These are phyloP conservation scores for Epichloe hybrida DNA, from an alignment of 2,329 filamentous ascomycete genomes.

Conservation along the genomic window DNA sequence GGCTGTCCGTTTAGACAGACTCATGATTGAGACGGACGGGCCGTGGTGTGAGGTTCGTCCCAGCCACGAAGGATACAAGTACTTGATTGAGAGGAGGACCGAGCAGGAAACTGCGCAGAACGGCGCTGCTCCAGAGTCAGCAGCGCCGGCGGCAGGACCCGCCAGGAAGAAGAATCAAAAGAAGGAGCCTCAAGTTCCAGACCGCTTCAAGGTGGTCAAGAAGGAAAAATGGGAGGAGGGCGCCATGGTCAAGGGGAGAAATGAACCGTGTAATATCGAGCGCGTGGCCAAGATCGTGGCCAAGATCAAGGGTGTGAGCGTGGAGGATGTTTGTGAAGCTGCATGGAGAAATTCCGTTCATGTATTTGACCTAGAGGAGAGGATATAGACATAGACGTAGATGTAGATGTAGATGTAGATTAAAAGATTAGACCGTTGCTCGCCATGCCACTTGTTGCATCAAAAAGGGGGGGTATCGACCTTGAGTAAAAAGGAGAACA, in stretches of 20 bases:
- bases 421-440: background rate
- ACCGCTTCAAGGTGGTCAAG: conserved; percentile 73
- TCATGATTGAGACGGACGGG: conserved; percentile 95
- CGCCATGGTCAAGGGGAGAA: conserved; percentile 83
- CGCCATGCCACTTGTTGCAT: background rate
- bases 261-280: conserved; percentile 80
- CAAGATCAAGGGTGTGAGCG: conserved; percentile 62
- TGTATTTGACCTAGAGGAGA: conserved; percentile 56
- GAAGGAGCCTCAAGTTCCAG: conserved; percentile 52
- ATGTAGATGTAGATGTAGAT: background rate
- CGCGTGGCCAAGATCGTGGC: conserved; percentile 83
- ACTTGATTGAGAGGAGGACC: conserved; percentile 34
- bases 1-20: conserved; percentile 59
- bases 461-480: conserved; percentile 15
- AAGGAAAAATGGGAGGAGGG: conserved; percentile 91
- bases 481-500: background rate
- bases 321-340: conserved; percentile 76
- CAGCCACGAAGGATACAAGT: conserved; percentile 72
- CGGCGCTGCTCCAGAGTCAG: conserved; percentile 7
- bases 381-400: background rate
- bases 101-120: conserved; percentile 14
- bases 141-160: conserved; percentile 7
- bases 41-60: conserved; percentile 95
- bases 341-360: conserved; percentile 69
- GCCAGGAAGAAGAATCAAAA: conserved; percentile 36